phyloP scores from a whole-genome alignment of 305 asterid genomes.

The Fraxinus velutina region DNA sequence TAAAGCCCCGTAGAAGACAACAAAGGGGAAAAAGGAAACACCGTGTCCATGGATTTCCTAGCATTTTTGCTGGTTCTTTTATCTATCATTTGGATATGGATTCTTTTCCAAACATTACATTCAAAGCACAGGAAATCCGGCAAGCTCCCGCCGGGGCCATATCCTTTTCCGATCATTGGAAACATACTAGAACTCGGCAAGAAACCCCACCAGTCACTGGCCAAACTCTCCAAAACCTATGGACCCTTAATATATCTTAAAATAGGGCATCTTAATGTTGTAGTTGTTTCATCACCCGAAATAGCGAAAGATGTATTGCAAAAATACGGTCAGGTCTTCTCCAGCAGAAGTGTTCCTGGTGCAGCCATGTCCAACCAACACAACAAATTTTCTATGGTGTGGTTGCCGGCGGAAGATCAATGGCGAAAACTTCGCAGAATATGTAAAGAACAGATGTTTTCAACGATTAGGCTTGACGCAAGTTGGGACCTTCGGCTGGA shows the following conservation, averaged over 20 bases:
- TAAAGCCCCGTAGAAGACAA: too few species aligned
- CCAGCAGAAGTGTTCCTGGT: background rate
- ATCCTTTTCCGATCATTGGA: background rate
- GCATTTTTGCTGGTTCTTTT: background rate
- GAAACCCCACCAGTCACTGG: too few species aligned
- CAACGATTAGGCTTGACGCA: too few species aligned
- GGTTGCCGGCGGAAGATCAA: background rate
- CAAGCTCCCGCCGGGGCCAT: background rate
- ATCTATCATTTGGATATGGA: background rate
- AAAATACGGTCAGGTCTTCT: slow-evolving; percentile 2
- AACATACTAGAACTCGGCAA: background rate
- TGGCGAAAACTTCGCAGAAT: slow-evolving; percentile 17
- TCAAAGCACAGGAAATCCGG: background rate
- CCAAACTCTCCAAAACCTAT: background rate
- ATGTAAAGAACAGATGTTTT: too few species aligned
- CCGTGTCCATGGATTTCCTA: too few species aligned
- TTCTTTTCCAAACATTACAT: background rate
- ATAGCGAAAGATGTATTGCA: background rate
- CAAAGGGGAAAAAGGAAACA: too few species aligned
- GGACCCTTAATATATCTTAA: slow-evolving; percentile 20
- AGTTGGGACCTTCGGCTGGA: too few species aligned
- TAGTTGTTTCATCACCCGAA: background rate
- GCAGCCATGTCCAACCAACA: background rate
- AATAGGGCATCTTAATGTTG: background rate
- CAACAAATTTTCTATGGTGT: background rate